Conservation (phyloP, 768 basidiomycete genomes). For the Termitomyces sp. region DNA sequence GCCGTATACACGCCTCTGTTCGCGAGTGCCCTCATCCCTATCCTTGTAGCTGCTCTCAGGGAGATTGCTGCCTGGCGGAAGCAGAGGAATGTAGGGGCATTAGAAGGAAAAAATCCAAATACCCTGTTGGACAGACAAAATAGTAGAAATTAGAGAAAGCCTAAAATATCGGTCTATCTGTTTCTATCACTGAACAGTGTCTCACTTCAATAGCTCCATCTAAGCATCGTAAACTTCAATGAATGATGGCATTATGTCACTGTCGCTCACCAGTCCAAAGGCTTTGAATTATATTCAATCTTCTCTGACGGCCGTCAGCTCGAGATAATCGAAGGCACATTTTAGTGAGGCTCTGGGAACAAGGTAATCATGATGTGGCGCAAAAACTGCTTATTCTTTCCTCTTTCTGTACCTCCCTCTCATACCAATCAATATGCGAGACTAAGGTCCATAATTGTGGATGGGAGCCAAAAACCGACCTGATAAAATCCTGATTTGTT, state of each 20-base stretch:
- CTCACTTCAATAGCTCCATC: too few species aligned
- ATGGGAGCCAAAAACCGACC: neutral
- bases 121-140: neutral
- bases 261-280: too few species aligned
- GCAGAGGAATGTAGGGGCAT: conserved; percentile 19
- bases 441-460: neutral
- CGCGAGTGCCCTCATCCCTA: conserved; percentile 81
- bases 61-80: conserved; percentile 66
- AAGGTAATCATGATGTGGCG: neutral
- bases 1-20: conserved; percentile 96
- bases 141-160: neutral
- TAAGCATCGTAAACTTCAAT: neutral
- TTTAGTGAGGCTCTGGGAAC: neutral
- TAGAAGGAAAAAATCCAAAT: neutral
- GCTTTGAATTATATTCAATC: neutral
- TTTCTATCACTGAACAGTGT: neutral
- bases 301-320: neutral
- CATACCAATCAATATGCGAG: neutral
- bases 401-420: neutral
- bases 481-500: neutral
- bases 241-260: neutral
- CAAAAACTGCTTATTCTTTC: neutral
- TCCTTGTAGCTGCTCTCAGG: conserved; percentile 67
- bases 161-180: neutral
- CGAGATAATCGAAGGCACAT: neutral